Percentiles rank a stretch among this genome's conserved stretches.
These are phyloP conservation scores for Wickerhamomyces strasburgensis DNA, from an alignment of 805 yeast genomes.

Conservation along the genomic window DNA sequence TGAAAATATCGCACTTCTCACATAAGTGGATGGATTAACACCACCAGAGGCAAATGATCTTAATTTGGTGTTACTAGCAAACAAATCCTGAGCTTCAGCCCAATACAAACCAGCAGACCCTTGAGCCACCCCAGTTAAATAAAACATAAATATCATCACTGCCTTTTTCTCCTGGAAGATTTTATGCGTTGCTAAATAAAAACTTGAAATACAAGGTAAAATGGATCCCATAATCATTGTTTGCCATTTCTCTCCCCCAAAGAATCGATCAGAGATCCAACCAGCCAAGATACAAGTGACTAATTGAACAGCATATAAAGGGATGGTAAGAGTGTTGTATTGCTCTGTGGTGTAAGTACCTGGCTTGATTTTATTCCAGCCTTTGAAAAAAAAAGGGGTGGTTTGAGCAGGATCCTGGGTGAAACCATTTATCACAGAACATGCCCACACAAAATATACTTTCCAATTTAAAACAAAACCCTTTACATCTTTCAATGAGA, in stretches of 20 bases:
- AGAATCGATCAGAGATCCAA: conserved; percentile 12
- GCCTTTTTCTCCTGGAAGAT: conserved; percentile 6
- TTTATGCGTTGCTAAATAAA: conserved; percentile 11
- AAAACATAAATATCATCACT: conserved; percentile 10
- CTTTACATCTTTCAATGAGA: conserved; percentile 5
- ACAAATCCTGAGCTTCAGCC: conserved; percentile 14
- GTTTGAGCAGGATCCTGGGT: conserved; percentile 9
- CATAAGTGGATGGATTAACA: conserved; percentile 10
- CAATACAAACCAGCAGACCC: conserved; percentile 13
- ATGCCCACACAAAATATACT: conserved; percentile 8
- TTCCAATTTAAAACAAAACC: conserved; percentile 10
- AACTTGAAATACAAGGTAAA: conserved; percentile 8
- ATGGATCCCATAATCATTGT: conserved; percentile 4
- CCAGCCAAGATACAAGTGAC: conserved; percentile 6
- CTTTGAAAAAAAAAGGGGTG: conserved; percentile 10
- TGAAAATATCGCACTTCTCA: conserved; percentile 10
- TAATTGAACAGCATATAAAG: conserved; percentile 9
- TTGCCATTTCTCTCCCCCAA: conserved; percentile 14
- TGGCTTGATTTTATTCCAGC: conserved; percentile 6
- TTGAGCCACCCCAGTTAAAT: conserved; percentile 11
- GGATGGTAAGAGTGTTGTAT: conserved; percentile 8
- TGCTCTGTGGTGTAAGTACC: conserved; percentile 9
- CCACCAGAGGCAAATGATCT: conserved; percentile 14
- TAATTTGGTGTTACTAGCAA: conserved; percentile 8
- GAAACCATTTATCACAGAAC: conserved; percentile 8